Evolutionary conservation across 768 basidiomycete genomes (phyloP).

Genomic region (Podaxis sp.): DNA sequence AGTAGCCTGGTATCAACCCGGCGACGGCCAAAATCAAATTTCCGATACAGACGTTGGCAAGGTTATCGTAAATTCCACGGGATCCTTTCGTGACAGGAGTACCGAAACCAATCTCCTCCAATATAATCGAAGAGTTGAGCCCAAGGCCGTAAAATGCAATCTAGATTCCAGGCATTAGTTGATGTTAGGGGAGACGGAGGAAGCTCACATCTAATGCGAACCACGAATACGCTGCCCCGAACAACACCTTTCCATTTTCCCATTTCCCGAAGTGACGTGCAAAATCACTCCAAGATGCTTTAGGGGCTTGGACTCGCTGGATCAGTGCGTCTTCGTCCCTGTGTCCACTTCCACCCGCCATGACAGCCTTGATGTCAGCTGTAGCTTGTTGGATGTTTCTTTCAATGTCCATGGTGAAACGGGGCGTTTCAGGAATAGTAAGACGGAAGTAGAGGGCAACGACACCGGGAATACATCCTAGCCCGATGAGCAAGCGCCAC

Average conservation of each 20-base stretch:
- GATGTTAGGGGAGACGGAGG: not conserved
- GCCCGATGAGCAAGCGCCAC: constrained; percentile 87
- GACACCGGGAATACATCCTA: constrained; percentile 78
- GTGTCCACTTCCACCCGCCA: constrained; percentile 42
- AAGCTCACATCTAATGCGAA: constrained; percentile 70
- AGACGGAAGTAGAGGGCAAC: constrained; percentile 89
- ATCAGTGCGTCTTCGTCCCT: constrained; percentile 53
- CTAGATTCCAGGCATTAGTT: not conserved
- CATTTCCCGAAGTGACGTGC: constrained; percentile 59
- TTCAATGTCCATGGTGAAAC: constrained; percentile 90
- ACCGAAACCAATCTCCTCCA: constrained; percentile 74
- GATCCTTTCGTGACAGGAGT: constrained; percentile 28
- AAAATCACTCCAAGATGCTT: constrained; percentile 69
- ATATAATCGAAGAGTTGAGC: constrained; percentile 75
- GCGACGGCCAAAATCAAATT: constrained; percentile 74
- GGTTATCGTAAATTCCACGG: constrained; percentile 45
- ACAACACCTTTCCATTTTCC: constrained; percentile 74
- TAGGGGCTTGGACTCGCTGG: constrained; percentile 64
- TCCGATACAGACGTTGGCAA: constrained; percentile 65
- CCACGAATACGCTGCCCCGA: constrained; percentile 82
- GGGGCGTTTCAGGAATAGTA: constrained; percentile 89
- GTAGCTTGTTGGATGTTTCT: constrained; percentile 74
- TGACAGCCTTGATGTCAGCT: constrained; percentile 66
- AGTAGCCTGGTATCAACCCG: constrained; percentile 83
- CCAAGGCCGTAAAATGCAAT: constrained; percentile 59